Percentiles rank a stretch among this genome's conserved stretches.
These are phyloP conservation scores for Podila epigama DNA, from an alignment of 192 early-diverging fungal species.

Conservation along the genomic window DNA sequence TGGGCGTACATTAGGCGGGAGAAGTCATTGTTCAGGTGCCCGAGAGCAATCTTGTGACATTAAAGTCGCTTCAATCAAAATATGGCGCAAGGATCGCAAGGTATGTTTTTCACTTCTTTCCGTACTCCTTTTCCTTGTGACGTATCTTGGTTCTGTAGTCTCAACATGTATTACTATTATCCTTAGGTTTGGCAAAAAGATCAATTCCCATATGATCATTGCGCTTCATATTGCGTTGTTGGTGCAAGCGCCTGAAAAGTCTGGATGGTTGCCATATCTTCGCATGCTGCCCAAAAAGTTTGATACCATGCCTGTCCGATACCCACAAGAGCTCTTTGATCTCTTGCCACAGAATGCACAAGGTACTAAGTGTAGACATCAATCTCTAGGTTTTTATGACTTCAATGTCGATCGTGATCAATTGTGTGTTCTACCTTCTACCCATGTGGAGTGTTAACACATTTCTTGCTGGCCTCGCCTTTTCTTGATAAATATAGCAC, in stretches of 20 bases:
- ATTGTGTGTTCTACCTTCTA: not conserved
- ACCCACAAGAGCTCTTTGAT: conserved; percentile 35
- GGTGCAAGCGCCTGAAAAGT: conserved; percentile 38
- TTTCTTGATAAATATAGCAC: conserved; percentile 22
- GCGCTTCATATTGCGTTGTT: conserved; percentile 55
- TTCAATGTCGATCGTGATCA: not conserved
- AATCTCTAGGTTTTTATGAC: too few relatives aligned
- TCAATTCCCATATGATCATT: conserved; percentile 58
- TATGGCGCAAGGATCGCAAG: conserved; percentile 49
- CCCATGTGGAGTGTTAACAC: too few relatives aligned
- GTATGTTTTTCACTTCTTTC: conserved; percentile 1
- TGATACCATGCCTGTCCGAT: conserved; percentile 60
- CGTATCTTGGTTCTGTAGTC: not conserved
- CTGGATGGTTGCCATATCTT: conserved; percentile 57
- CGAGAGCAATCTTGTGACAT: conserved; percentile 55
- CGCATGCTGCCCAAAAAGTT: conserved; percentile 60
- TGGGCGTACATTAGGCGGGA: conserved; percentile 46
- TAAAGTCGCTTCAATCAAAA: conserved; percentile 32
- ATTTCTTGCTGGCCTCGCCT: not conserved
- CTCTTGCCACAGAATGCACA: conserved; percentile 49
- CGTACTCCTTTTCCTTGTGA: not conserved
- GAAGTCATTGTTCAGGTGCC: conserved; percentile 63
- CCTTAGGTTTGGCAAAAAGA: conserved; percentile 28
- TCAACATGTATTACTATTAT: not conserved
- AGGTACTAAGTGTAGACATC: too few relatives aligned